phyloP scores from a whole-genome alignment of 345 rosid species.

The Anastatica hierochuntica region DNA sequence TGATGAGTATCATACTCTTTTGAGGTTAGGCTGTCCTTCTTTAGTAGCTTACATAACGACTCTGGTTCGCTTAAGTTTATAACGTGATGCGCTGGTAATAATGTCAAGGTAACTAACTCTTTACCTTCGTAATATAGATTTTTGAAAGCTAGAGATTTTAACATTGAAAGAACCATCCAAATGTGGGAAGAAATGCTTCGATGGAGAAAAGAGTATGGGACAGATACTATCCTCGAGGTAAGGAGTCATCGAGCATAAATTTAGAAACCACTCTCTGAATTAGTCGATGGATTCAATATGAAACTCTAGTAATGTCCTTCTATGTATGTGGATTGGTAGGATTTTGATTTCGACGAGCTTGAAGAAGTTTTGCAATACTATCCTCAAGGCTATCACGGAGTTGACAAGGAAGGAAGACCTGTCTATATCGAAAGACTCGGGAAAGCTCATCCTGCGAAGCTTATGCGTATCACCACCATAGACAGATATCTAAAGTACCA shows the following conservation, averaged over 20 bases:
- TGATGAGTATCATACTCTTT: slow-evolving; percentile 81
- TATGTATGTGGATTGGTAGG: slow-evolving; percentile 35
- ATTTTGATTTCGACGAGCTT: slow-evolving; percentile 81
- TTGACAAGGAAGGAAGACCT: slow-evolving; percentile 94
- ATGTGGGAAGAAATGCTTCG: slow-evolving; percentile 98
- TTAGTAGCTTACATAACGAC: background rate
- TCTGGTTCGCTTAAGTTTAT: slow-evolving; percentile 6
- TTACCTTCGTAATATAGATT: slow-evolving; percentile 42
- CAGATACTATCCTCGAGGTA: slow-evolving; percentile 83
- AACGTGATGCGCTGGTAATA: background rate
- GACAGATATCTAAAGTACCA: slow-evolving; percentile 87
- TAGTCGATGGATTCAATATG: background rate
- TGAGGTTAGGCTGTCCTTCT: slow-evolving; percentile 44
- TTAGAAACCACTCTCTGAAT: background rate
- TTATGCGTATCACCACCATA: slow-evolving; percentile 69
- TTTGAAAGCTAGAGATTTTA: slow-evolving; percentile 83
- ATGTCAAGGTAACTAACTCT: background rate
- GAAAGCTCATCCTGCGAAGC: slow-evolving; percentile 74
- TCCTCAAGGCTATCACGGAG: slow-evolving; percentile 97
- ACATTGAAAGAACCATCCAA: slow-evolving; percentile 65
- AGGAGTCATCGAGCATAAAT: background rate
- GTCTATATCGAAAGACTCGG: slow-evolving; percentile 93
- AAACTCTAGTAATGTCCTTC: background rate
- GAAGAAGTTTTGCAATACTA: slow-evolving; percentile 87
- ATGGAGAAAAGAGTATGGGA: slow-evolving; percentile 84